These are phyloP conservation scores for Eucalyptus tenuipes DNA, from an alignment of 345 rosid genomes.

Conservation along the genomic window DNA sequence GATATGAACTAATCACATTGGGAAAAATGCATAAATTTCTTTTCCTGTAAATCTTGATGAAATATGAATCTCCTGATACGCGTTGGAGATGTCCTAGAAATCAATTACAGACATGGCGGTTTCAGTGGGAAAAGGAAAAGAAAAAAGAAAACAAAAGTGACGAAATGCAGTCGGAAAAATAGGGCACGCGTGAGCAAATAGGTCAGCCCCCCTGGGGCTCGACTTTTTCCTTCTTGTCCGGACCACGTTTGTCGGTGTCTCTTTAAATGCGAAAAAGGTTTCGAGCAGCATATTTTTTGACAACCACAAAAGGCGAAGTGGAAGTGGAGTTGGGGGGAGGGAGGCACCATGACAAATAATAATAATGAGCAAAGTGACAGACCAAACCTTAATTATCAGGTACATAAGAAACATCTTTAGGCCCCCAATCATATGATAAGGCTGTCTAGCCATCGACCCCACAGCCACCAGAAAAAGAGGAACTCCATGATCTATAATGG, in stretches of 20 bases:
- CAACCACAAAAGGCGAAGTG: not conserved
- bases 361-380: not conserved
- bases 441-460: not conserved
- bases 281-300: not conserved
- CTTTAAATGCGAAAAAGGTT: not conserved
- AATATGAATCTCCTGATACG: not conserved
- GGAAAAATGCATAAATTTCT: not conserved
- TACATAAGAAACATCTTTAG: not conserved
- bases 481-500: not conserved
- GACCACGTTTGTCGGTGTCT: constrained; percentile 9
- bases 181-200: constrained; percentile 34
- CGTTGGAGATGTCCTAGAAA: not conserved
- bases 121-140: not conserved
- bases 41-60: not conserved
- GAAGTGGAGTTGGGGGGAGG: not conserved
- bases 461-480: not conserved
- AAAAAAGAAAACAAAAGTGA: not conserved
- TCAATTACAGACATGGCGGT: not conserved
- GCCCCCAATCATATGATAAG: constrained; percentile 3
- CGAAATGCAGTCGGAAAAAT: not conserved
- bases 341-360: not conserved
- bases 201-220: constrained; percentile 7
- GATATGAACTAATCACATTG: not conserved
- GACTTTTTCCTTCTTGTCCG: not conserved
- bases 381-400: not conserved